phyloP scores from a whole-genome alignment of 768 basidiomycete genomes.

The Pleurotus eryngii region DNA sequence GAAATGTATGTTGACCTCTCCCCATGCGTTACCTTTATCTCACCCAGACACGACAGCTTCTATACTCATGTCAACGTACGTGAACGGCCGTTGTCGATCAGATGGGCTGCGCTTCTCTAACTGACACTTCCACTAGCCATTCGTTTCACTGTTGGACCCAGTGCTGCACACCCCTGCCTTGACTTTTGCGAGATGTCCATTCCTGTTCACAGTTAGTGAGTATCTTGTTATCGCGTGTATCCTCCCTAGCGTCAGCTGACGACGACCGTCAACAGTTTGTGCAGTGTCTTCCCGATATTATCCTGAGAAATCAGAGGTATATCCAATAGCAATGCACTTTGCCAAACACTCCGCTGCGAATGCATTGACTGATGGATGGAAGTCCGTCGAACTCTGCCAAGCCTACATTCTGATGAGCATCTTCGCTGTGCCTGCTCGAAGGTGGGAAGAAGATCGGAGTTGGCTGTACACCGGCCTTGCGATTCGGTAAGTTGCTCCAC shows the following conservation, averaged over 20 bases:
- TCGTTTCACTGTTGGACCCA: conserved; percentile 76
- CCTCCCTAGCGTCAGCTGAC: not conserved
- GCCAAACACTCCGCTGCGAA: conserved; percentile 81
- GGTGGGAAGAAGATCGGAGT: conserved; percentile 89
- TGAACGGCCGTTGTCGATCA: not conserved
- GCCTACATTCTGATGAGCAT: conserved; percentile 88
- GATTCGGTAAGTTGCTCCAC: conserved; percentile 48
- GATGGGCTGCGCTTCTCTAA: not conserved
- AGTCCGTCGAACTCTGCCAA: conserved; percentile 85
- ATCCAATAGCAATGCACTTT: conserved; percentile 87
- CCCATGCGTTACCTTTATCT: not conserved
- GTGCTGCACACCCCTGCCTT: conserved; percentile 76
- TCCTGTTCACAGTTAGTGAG: conserved; percentile 84
- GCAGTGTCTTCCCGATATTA: conserved; percentile 85
- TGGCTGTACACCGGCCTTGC: conserved; percentile 90
- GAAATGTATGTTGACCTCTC: conserved; percentile 56
- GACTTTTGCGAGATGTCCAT: conserved; percentile 82
- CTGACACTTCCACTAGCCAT: conserved; percentile 35
- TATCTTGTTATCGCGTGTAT: conserved; percentile 16
- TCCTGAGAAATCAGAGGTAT: conserved; percentile 75
- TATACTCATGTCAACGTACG: conserved; percentile 68
- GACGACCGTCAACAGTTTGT: conserved; percentile 50
- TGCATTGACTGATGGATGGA: conserved; percentile 77
- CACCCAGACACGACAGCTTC: conserved; percentile 43
- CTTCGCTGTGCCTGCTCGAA: conserved; percentile 73